These are phyloP conservation scores for Phytopythium chamaehyphon DNA, from an alignment of 352 stramenopile species.

Conservation along the genomic window DNA sequence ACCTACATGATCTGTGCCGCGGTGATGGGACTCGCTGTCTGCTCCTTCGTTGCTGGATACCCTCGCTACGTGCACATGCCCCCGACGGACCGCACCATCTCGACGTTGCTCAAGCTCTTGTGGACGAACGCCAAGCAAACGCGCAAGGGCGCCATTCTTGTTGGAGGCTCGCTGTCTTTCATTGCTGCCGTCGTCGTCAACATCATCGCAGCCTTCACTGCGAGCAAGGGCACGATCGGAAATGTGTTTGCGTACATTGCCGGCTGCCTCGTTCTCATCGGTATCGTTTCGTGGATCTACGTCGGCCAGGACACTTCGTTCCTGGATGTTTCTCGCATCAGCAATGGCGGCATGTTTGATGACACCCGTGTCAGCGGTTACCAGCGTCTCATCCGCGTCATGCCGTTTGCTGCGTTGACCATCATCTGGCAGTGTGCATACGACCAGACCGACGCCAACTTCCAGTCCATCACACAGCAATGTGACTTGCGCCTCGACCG, in stretches of 20 bases:
- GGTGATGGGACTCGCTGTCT: constrained; percentile 33
- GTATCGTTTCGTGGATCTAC: constrained; percentile 42
- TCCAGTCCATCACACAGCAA: constrained; percentile 70
- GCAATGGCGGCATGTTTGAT: constrained; percentile 34
- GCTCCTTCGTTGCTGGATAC: constrained; percentile 29
- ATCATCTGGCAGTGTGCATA: constrained; percentile 65
- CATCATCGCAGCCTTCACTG: constrained; percentile 41
- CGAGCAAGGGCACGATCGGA: constrained; percentile 13
- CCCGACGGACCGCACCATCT: constrained; percentile 34
- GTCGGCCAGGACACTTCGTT: constrained; percentile 43
- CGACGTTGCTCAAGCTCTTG: constrained; percentile 29
- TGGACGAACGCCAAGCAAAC: constrained; percentile 18
- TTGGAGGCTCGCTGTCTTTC: constrained; percentile 25
- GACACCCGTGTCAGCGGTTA: constrained; percentile 39
- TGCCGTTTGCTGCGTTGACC: constrained; percentile 57
- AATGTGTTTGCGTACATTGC: constrained; percentile 47
- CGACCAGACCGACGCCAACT: constrained; percentile 67
- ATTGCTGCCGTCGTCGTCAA: constrained; percentile 42
- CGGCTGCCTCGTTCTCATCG: constrained; percentile 29
- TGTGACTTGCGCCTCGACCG: constrained; percentile 47
- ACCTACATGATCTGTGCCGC: constrained; percentile 54
- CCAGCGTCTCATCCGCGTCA: constrained; percentile 46
- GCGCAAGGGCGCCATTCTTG: constrained; percentile 21
- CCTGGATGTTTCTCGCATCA: constrained; percentile 38
- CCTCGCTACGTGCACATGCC: constrained; percentile 43